Base-by-base conservation (phyloP, 2,329 filamentous ascomycete genomes). In the Helotiales sp. region DNA sequence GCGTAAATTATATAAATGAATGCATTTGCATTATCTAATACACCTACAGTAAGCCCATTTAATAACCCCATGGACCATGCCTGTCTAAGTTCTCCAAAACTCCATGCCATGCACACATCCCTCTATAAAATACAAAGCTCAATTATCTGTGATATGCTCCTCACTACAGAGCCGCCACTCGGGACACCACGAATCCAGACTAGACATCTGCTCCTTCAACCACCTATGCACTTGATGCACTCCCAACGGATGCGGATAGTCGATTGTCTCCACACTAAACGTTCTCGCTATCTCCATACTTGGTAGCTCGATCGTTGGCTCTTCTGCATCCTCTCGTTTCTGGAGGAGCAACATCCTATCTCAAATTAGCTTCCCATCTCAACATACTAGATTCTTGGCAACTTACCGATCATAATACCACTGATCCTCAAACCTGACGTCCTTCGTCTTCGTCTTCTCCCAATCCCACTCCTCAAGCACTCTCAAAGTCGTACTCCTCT, bases 401-500 rank as follows among this genome's bases (percentile, higher is more conserved):
- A 55, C 65, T 27, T 54, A 70, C 68, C 62, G 60, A 24, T 69
- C 67, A 33, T 63, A 67, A 54, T 55, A 71, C 65, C 66, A 71
- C 54, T 67, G 64, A 59, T 70, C 69, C 55, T 71, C 68, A 52
- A 67, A 68, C 15, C 48, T 34, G 52, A 63, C 63, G 1, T 54
- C 60, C 5, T 65, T 48, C 29, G 64, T 62, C 34, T 60, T 47
- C 36, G 66, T 63, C 33, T 60, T 56, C 27, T 59, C 57, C 62
- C 66, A 65, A 31, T 66, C 59, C 66, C 55, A 72, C 52, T 51
- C 62, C 8, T 61, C 62, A 50, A 69, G 69, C 66, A 70, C 53
- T 15, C 63, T 52, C 30, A 75, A 52, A 29, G 71, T 71, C 53
- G 67, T 70, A 36, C 61, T 66, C 34, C 72, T 68, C 63, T 75